Conservation (phyloP, 2,329 filamentous ascomycete genomes). For the Exophiala xenobiotica region DNA sequence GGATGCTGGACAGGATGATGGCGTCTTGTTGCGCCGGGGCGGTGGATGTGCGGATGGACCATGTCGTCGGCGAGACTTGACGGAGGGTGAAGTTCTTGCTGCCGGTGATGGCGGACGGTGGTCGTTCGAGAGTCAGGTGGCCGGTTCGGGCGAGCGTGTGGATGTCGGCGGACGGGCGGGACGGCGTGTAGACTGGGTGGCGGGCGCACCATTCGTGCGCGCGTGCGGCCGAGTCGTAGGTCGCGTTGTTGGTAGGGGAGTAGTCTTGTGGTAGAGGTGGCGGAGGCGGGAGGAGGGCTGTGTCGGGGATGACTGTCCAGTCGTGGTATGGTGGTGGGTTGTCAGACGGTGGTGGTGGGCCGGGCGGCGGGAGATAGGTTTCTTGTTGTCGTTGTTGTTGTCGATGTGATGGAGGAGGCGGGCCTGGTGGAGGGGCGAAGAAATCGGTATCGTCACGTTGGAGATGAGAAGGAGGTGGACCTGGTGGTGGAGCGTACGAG, state of each 20-base stretch:
- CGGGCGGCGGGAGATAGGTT: constrained; percentile 14
- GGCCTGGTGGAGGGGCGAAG: constrained; percentile 26
- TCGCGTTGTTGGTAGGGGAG: constrained; percentile 60
- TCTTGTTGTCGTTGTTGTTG: constrained; percentile 7
- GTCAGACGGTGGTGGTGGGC: constrained; percentile 13
- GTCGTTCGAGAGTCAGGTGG: constrained; percentile 47
- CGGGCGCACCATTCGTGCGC: constrained; percentile 57
- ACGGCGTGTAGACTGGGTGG: constrained; percentile 53
- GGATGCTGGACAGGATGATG: constrained; percentile 54
- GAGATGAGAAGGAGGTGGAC: constrained; percentile 29
- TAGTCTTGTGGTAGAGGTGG: constrained; percentile 54
- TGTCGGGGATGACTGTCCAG: constrained; percentile 63
- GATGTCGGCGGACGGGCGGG: constrained; percentile 43
- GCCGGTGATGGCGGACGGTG: constrained; percentile 26
- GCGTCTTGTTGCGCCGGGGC: constrained; percentile 51
- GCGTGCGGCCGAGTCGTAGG: constrained; percentile 52
- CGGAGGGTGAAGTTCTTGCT: constrained; percentile 7
- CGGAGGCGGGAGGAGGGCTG: constrained; percentile 58
- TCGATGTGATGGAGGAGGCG: constrained; percentile 32
- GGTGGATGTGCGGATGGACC: constrained; percentile 47
- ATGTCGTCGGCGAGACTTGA: constrained; percentile 30
- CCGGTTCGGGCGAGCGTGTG: constrained; percentile 44
- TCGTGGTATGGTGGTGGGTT: constrained; percentile 60
- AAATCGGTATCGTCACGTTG: background rate
- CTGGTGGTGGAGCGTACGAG: constrained; percentile 24